A percentile compares a stretch with the other conserved stretches of the same genome.
Evolutionary conservation across 139 green algal species (phyloP).

Genomic region (Auxenochlorella protothecoides): DNA sequence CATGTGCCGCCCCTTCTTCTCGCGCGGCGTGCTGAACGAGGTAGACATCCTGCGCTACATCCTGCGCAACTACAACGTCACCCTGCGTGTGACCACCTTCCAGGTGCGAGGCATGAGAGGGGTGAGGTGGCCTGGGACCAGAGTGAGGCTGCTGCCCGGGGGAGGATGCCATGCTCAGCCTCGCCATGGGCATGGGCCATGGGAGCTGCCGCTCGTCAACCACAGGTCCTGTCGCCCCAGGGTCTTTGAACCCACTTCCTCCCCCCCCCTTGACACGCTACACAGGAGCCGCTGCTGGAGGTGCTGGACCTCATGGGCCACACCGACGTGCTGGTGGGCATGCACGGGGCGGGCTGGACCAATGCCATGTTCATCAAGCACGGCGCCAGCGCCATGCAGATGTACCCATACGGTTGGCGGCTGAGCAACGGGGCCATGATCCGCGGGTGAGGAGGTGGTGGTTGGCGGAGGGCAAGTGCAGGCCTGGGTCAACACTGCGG

Average conservation of each 20-base stretch:
- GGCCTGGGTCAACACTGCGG: not conserved
- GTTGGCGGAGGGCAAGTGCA: not conserved
- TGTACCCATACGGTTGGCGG: constrained; percentile 33
- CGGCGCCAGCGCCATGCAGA: constrained; percentile 15
- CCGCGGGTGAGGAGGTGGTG: constrained; percentile 7
- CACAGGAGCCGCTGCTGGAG: constrained; percentile 23
- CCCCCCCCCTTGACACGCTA: too few species aligned
- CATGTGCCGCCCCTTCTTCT: constrained; percentile 31
- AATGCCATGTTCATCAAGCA: constrained; percentile 33
- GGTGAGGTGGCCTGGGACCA: not conserved
- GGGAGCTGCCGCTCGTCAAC: not conserved
- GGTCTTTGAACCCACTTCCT: not conserved
- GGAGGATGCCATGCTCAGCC: too few species aligned
- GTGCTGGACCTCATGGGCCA: constrained; percentile 21
- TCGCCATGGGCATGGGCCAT: not conserved
- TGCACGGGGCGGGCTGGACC: constrained; percentile 34
- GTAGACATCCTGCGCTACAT: constrained; percentile 24
- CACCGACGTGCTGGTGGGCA: constrained; percentile 30
- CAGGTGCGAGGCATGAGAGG: constrained; percentile 2
- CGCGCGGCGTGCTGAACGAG: constrained; percentile 26
- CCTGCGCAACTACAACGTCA: constrained; percentile 27
- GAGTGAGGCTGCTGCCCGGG: too few species aligned
- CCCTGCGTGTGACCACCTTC: constrained; percentile 28
- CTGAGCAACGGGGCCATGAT: constrained; percentile 20
- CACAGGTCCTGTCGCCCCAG: not conserved